These are phyloP conservation scores for Aciculosporium take DNA, from an alignment of 2,329 filamentous ascomycete species.

Conservation along the genomic window DNA sequence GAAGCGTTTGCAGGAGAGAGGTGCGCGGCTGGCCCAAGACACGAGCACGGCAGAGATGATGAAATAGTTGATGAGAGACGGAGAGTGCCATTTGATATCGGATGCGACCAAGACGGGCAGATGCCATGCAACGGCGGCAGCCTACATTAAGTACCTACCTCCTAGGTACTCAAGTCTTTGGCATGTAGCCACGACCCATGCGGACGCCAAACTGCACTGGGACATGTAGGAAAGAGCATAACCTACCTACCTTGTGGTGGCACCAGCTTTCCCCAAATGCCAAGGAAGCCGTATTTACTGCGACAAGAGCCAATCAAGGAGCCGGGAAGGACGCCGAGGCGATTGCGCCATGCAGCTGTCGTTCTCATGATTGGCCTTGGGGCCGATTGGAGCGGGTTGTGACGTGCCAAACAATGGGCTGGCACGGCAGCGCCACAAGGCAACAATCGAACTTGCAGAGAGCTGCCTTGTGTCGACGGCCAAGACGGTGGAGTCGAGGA, in stretches of 20 bases:
- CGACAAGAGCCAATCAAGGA: background rate
- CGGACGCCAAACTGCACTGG: background rate
- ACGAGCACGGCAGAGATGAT: background rate
- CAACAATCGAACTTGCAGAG: background rate
- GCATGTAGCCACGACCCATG: background rate
- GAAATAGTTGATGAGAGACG: background rate
- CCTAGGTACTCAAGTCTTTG: no score
- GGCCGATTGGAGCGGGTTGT: background rate
- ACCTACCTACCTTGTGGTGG: no score
- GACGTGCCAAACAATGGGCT: background rate
- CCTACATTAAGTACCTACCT: slow-evolving; percentile 1
- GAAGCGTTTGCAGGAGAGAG: background rate
- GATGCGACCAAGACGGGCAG: background rate
- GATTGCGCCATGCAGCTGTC: slow-evolving; percentile 5
- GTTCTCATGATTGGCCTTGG: slow-evolving; percentile 5
- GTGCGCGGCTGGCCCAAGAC: background rate
- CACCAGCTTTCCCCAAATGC: background rate
- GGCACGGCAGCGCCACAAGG: slow-evolving; percentile 3
- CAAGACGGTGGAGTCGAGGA: background rate
- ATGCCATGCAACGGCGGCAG: background rate
- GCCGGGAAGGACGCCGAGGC: background rate
- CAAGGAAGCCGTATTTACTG: background rate
- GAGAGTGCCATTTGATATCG: background rate
- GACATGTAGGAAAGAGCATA: background rate
- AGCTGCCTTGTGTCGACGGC: no score